Evolutionary conservation across 352 stramenopile species (phyloP).

Genomic region (Globisporangium paddicum): DNA sequence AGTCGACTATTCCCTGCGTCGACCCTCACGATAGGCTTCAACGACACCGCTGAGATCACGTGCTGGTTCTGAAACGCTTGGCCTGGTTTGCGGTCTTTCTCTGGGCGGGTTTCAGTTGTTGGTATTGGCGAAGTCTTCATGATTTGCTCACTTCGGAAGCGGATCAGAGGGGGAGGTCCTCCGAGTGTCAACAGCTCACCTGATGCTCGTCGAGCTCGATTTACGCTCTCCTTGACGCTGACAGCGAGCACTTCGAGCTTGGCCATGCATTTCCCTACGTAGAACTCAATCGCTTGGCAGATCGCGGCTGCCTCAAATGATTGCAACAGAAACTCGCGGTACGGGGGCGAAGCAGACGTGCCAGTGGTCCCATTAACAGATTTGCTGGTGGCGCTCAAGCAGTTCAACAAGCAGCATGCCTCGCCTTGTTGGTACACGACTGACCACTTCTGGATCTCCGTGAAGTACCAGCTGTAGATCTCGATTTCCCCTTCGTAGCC

Average conservation of each 20-base stretch:
- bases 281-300: conserved; percentile 73
- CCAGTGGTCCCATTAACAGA: not conserved
- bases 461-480: conserved; percentile 75
- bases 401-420: conserved; percentile 59
- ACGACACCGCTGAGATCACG: conserved; percentile 1
- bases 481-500: conserved; percentile 38
- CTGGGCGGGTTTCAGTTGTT: not conserved
- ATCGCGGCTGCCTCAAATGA: conserved; percentile 43
- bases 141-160: conserved; percentile 9
- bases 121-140: not conserved
- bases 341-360: not conserved
- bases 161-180: not conserved
- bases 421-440: conserved; percentile 49
- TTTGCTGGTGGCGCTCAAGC: conserved; percentile 16
- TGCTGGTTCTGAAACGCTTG: not conserved
- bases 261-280: conserved; percentile 73
- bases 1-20: not conserved
- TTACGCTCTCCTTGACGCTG: conserved; percentile 19
- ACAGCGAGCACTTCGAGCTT: conserved; percentile 57
- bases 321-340: conserved; percentile 56
- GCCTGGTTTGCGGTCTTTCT: not conserved
- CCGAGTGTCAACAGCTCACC: not conserved
- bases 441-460: conserved; percentile 74
- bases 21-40: not conserved
- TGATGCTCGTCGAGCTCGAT: conserved; percentile 6